These are phyloP conservation scores for Sphaerulina musiva DNA, from an alignment of 2,329 filamentous ascomycete species.

Conservation along the genomic window DNA sequence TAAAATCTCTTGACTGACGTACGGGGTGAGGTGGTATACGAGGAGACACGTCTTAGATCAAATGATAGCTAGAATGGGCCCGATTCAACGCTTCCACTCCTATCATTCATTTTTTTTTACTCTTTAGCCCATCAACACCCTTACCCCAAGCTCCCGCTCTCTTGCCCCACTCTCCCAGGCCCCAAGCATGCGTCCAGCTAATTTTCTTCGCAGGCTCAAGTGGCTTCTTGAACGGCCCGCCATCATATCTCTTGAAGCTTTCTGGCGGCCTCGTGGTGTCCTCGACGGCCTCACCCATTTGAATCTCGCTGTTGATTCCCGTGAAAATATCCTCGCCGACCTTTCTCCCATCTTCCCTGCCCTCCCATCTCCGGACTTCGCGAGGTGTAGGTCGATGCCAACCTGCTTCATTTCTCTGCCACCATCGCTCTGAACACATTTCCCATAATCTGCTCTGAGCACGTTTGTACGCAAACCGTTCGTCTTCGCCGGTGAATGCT, in stretches of 20 bases:
- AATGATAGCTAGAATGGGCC: too few relatives aligned
- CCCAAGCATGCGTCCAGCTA: slow-evolving; percentile 49
- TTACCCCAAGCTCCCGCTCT: slow-evolving; percentile 49
- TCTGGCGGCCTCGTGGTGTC: slow-evolving; percentile 31
- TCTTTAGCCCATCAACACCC: slow-evolving; percentile 44
- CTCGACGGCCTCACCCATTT: slow-evolving; percentile 20
- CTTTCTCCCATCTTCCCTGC: slow-evolving; percentile 6
- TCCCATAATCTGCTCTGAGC: slow-evolving; percentile 75
- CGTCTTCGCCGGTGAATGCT: slow-evolving; percentile 72
- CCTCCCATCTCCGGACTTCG: slow-evolving; percentile 63
- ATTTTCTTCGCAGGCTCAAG: slow-evolving; percentile 47
- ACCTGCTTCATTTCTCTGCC: slow-evolving; percentile 51
- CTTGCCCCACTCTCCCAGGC: slow-evolving; percentile 48
- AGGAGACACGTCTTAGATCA: too few relatives aligned
- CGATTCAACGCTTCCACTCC: slow-evolving; percentile 29
- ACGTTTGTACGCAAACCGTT: slow-evolving; percentile 73
- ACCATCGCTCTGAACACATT: slow-evolving; percentile 68
- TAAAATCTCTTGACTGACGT: too few relatives aligned
- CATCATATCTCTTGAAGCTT: slow-evolving; percentile 39
- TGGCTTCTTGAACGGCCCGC: slow-evolving; percentile 40
- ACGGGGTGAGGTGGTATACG: too few relatives aligned
- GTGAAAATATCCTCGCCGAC: background rate
- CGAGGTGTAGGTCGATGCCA: slow-evolving; percentile 65
- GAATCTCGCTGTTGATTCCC: slow-evolving; percentile 17
- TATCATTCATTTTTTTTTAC: slow-evolving; percentile 25